Base-by-base conservation (phyloP, 2,329 filamentous ascomycete genomes). In the Phaeosphaeriaceae sp. region DNA sequence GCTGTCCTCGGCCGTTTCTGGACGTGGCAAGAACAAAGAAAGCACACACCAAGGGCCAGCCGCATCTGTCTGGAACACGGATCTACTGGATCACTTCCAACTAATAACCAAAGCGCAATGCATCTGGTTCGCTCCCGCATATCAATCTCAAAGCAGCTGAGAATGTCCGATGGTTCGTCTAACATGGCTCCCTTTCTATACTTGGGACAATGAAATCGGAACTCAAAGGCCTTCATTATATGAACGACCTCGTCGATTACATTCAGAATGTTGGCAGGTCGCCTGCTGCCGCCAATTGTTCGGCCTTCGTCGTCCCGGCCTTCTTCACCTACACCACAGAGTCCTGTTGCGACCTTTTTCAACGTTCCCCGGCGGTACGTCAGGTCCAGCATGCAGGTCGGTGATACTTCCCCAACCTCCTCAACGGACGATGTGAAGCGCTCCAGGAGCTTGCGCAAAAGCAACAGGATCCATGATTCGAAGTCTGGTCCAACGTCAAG, bases 21-120 rank as follows among this genome's bases (percentile, higher is more conserved):
- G 73, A 60, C 57, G 60, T 58, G 56, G 53, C 57, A 51, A 63
- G 70, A 72, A 77, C 74, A 76, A 77, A 76, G 75, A 73, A 76
- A 68, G 49, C 58, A 51, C 48, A 57, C 65, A 68, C 67, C 64
- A 65, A 72, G 67, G 57, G 53, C 67, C 60, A 56, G 56, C 66
- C 73, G 69, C 68, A 71, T 71, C 62, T 69, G 72, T 68, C 69
- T 71, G 62, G 67, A 64, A 76, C 74, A 76, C 72, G 53, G 69
- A 69, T 69, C 73, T 71, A 67, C 67, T 67, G 68, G 67, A 67
- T 68, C 62, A 48, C 58, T 62, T 61, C 57, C 56, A 58, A 54
- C 53, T 51, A 48, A 42, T 56, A 52, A 65, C 69, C 61, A 72
- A 73, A 68, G 66, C 63, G 62, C 59, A 55, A 58, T 58, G 50